Conservation (phyloP, 306 rosid species). For the Cucumis sativus region Cucumber_9930_V3 NC_026655.2:30713501-30714000, state of each 20-base stretch:
- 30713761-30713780: neutral
- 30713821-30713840: neutral
- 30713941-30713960: neutral
- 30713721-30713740: neutral
- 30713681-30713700: neutral
- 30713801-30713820: neutral
- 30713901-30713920: neutral
- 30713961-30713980: neutral
- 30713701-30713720: neutral
- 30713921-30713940: neutral
- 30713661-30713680: neutral
- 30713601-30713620: slow-evolving; percentile 84
- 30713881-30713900: neutral
- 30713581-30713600: slow-evolving; percentile 95
- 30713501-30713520: slow-evolving; percentile 56
- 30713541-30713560: slow-evolving; percentile 82
- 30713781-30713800: neutral
- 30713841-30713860: neutral
- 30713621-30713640: slow-evolving; percentile 94
- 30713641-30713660: slow-evolving; percentile 6
- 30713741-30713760: neutral
- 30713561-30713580: slow-evolving; percentile 88
- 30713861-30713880: neutral
- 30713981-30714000: neutral
- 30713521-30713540: slow-evolving; percentile 63